Evolutionary conservation across 306 rosid species (phyloP).

Genomic region (Prunus armeniaca): DNA sequence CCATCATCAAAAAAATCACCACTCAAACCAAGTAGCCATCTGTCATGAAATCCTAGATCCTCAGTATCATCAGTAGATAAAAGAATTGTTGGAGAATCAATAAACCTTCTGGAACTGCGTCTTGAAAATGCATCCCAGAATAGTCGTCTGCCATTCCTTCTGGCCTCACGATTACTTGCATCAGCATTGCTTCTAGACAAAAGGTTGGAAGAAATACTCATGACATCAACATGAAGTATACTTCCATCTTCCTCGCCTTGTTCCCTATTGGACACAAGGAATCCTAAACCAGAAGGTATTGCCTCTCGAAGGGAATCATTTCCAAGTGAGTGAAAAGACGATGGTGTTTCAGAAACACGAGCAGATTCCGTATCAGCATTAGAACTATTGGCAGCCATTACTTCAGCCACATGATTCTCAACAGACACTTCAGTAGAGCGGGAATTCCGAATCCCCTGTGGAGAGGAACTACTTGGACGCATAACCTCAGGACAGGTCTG

Average conservation of each 20-base stretch:
- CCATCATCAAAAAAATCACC: conserved; percentile 65
- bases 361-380: conserved; percentile 35
- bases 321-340: conserved; percentile 45
- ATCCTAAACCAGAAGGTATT: conserved; percentile 67
- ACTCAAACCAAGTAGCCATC: conserved; percentile 91
- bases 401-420: conserved; percentile 42
- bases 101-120: conserved; percentile 76
- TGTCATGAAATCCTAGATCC: conserved; percentile 68
- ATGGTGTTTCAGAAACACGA: conserved; percentile 49
- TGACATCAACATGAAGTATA: conserved; percentile 76
- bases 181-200: conserved; percentile 53
- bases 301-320: conserved; percentile 51
- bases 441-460: conserved; percentile 44
- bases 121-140: conserved; percentile 91
- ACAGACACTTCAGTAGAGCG: conserved; percentile 36
- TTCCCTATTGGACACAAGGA: conserved; percentile 75
- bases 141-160: conserved; percentile 81
- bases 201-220: conserved; percentile 72
- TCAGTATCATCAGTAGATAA: conserved; percentile 62
- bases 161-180: conserved; percentile 51
- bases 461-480: conserved; percentile 49
- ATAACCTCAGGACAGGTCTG: conserved; percentile 39
- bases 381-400: conserved; percentile 25
- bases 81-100: conserved; percentile 70
- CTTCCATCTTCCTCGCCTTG: conserved; percentile 51